Conservation (phyloP, 768 basidiomycete species). For the Mycena epipterygia region DNA sequence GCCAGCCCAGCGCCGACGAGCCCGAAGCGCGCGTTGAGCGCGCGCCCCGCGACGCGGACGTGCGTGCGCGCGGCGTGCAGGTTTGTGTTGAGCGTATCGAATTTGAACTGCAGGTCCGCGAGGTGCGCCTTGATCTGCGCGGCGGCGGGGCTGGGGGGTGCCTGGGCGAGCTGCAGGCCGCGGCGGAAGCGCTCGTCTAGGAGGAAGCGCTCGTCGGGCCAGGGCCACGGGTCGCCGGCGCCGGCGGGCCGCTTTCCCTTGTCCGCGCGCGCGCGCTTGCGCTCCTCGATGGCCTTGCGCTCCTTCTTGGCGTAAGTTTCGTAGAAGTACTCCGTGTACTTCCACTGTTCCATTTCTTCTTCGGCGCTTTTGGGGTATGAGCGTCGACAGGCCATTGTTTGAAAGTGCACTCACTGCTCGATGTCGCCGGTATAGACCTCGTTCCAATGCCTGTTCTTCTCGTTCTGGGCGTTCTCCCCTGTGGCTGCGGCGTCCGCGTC, state of each 20-base stretch:
- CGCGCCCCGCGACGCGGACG: slow-evolving; percentile 65
- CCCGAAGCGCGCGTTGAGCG: slow-evolving; percentile 76
- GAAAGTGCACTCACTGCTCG: slow-evolving; percentile 64
- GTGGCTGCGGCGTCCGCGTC: slow-evolving; percentile 43
- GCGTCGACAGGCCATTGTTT: background rate
- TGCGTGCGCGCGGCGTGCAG: slow-evolving; percentile 67
- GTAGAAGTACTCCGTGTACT: slow-evolving; percentile 69
- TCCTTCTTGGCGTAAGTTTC: slow-evolving; percentile 58
- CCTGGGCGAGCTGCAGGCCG: slow-evolving; percentile 47
- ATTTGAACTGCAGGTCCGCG: slow-evolving; percentile 65
- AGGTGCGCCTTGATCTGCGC: slow-evolving; percentile 57
- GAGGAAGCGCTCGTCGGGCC: slow-evolving; percentile 13
- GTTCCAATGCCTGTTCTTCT: slow-evolving; percentile 77
- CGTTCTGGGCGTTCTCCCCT: slow-evolving; percentile 78
- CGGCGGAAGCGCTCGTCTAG: slow-evolving; percentile 45
- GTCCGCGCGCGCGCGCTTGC: too few relatives aligned
- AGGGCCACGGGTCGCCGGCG: slow-evolving; percentile 21
- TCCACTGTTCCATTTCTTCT: slow-evolving; percentile 82
- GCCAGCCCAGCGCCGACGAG: slow-evolving; percentile 65
- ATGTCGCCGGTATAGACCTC: slow-evolving; percentile 76
- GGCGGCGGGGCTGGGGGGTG: slow-evolving; percentile 38
- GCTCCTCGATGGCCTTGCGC: too few relatives aligned
- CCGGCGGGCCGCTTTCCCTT: too few relatives aligned
- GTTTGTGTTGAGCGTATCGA: slow-evolving; percentile 69
- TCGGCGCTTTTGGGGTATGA: slow-evolving; percentile 49